Conservation (phyloP, 2,329 filamentous ascomycete species). For the Ambrosiella beaveri region DNA sequence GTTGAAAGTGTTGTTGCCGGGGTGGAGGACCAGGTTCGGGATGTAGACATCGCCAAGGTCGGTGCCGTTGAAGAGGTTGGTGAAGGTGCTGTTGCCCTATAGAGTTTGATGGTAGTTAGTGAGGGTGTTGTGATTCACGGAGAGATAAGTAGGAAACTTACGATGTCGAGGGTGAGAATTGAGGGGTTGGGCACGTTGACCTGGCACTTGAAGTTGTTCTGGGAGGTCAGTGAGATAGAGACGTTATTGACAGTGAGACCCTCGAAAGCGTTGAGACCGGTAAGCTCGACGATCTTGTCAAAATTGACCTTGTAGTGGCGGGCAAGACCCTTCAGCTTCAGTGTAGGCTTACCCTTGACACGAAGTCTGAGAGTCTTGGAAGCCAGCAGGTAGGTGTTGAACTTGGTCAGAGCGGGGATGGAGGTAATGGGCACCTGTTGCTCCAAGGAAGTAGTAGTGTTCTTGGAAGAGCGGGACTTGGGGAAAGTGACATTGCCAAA, state of each 20-base stretch:
- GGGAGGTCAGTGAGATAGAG: constrained; percentile 24
- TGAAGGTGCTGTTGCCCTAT: constrained; percentile 45
- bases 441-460: constrained; percentile 34
- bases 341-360: constrained; percentile 33
- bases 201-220: constrained; percentile 40
- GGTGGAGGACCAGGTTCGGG: constrained; percentile 38
- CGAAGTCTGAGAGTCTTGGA: constrained; percentile 33
- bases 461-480: constrained; percentile 29
- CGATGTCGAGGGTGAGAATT: constrained; percentile 44
- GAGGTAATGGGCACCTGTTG: constrained; percentile 31
- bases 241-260: constrained; percentile 36
- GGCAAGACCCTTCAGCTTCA: constrained; percentile 32
- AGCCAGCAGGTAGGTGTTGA: constrained; percentile 37
- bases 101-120: constrained; percentile 3
- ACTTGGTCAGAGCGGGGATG: constrained; percentile 31
- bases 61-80: constrained; percentile 34
- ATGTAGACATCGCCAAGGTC: constrained; percentile 39
- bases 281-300: constrained; percentile 36
- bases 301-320: constrained; percentile 34
- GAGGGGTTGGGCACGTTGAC: constrained; percentile 47
- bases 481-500: constrained; percentile 37
- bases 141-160: constrained; percentile 21
- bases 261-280: constrained; percentile 28
- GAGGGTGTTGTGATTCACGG: not conserved
- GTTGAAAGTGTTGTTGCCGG: constrained; percentile 38